Conservation (phyloP, 2,329 filamentous ascomycete species). For the Colletotrichum sidae region DNA sequence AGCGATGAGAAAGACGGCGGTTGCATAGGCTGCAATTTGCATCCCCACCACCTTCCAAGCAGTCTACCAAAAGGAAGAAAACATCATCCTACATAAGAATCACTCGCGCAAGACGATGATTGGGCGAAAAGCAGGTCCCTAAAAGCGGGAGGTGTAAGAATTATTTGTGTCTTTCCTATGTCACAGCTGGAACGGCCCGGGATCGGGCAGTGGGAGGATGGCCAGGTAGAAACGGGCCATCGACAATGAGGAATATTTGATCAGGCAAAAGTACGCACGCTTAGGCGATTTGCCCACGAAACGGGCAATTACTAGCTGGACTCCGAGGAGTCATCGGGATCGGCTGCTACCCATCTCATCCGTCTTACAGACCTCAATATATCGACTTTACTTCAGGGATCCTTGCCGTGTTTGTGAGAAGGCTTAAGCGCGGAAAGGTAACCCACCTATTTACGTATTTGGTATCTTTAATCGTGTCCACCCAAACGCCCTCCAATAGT, state of each 20-base stretch:
- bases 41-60: background rate
- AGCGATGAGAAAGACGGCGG: conserved; percentile 43
- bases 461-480: background rate
- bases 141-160: conserved; percentile 28
- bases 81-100: background rate
- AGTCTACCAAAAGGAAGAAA: conserved; percentile 14
- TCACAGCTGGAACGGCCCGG: background rate
- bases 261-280: too few species aligned
- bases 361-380: conserved; percentile 8
- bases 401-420: too few species aligned
- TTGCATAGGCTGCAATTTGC: conserved; percentile 9
- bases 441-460: too few species aligned
- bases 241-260: background rate
- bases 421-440: too few species aligned
- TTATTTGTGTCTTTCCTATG: conserved; percentile 27
- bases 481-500: conserved; percentile 20
- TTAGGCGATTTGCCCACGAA: too few species aligned
- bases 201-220: background rate
- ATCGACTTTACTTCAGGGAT: too few species aligned
- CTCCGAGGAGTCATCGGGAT: conserved; percentile 4
- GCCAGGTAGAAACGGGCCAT: conserved; percentile 1
- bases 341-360: conserved; percentile 28
- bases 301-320: too few species aligned
- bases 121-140: conserved; percentile 17
- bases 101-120: background rate